Evolutionary conservation across 495 filamentous ascomycete species (phyloP).

Genomic region (Hypoxylon lienhwacheense): DNA sequence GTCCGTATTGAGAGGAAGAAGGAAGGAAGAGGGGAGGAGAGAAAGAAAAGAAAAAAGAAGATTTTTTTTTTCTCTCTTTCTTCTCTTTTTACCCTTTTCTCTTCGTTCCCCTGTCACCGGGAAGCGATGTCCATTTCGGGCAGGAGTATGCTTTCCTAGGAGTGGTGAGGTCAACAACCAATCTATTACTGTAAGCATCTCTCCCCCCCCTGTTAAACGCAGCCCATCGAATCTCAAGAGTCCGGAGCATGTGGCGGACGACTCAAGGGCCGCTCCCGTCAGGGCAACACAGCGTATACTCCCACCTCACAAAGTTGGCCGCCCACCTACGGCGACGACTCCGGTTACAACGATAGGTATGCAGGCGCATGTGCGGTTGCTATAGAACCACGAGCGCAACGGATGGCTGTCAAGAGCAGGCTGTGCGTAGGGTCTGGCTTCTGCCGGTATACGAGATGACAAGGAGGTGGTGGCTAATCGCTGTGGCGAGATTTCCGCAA

Average conservation of each 20-base stretch:
- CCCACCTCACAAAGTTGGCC: slow-evolving; percentile 11
- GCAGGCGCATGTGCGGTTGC: slow-evolving; percentile 23
- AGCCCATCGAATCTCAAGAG: slow-evolving; percentile 34
- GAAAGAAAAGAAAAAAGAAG: slow-evolving; percentile 1
- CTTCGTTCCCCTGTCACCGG: slow-evolving; percentile 26
- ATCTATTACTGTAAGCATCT: slow-evolving; percentile 26
- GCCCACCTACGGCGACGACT: slow-evolving; percentile 16
- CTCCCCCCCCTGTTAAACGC: slow-evolving; percentile 25
- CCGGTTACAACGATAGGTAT: slow-evolving; percentile 17
- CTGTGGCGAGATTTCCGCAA: slow-evolving; percentile 31
- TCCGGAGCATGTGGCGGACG: slow-evolving; percentile 24
- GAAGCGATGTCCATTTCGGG: slow-evolving; percentile 28
- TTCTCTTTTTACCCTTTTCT: too few relatives aligned
- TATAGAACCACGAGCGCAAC: slow-evolving; percentile 16
- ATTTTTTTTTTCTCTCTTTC: too few relatives aligned
- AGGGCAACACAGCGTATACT: slow-evolving; percentile 10
- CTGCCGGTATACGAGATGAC: slow-evolving; percentile 10
- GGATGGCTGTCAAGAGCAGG: slow-evolving; percentile 6
- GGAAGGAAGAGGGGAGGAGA: too few relatives aligned
- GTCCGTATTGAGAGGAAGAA: slow-evolving; percentile 12
- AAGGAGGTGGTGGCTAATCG: slow-evolving; percentile 20
- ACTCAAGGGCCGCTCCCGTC: slow-evolving; percentile 8
- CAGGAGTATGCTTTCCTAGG: slow-evolving; percentile 30
- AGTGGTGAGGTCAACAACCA: slow-evolving; percentile 29
- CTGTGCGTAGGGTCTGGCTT: slow-evolving; percentile 9